phyloP scores from a whole-genome alignment of 2,329 filamentous ascomycete species.

The Arthroderma uncinatum region DNA sequence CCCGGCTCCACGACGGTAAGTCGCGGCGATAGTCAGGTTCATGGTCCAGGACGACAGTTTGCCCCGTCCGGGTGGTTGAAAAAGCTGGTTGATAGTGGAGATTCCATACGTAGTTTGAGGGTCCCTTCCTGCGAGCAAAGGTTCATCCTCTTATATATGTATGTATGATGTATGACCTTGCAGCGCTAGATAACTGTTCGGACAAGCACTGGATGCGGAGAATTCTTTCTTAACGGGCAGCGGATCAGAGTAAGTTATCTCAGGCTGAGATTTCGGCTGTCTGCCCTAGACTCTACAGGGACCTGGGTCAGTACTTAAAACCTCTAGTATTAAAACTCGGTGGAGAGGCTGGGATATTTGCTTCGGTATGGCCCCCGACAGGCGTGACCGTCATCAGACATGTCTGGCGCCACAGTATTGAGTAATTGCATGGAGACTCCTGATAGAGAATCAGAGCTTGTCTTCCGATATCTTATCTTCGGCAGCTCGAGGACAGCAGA shows the following conservation, averaged over 20 bases:
- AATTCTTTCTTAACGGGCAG: not conserved
- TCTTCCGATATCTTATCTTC: not conserved
- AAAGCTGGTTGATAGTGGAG: not conserved
- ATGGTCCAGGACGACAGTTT: not conserved
- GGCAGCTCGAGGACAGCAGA: too few relatives aligned
- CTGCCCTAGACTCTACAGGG: not conserved
- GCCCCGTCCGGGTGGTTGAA: not conserved
- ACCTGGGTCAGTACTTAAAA: not conserved
- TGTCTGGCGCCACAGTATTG: slow-evolving; percentile 1
- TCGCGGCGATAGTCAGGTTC: slow-evolving; percentile 1
- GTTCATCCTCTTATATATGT: not conserved
- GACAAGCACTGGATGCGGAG: not conserved
- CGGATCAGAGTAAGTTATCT: not conserved
- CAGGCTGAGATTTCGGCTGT: not conserved
- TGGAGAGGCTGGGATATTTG: not conserved
- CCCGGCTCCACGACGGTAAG: not conserved
- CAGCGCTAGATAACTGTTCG: not conserved
- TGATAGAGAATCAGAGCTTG: not conserved
- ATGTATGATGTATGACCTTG: not conserved
- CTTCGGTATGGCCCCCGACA: not conserved
- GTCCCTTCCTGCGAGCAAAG: not conserved
- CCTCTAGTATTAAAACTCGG: not conserved
- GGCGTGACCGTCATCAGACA: not conserved
- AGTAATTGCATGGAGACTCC: not conserved
- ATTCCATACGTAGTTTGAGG: not conserved